Evolutionary conservation across 176 grass and related monocot species (phyloP), one percentile per base, ranked within the genome.

Genomic region (Otatea glauca): DNA sequence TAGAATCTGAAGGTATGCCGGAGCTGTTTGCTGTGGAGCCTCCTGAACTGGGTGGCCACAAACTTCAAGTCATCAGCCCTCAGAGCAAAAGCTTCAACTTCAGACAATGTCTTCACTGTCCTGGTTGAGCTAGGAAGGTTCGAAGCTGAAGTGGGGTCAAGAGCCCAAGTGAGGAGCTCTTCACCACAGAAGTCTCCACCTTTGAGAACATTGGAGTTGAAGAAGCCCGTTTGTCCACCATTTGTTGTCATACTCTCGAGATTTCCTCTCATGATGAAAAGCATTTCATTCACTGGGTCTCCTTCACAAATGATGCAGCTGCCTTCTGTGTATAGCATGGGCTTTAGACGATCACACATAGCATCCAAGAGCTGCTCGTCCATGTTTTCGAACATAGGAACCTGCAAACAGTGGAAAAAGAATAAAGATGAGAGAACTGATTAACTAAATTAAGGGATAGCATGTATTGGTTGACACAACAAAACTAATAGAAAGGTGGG

Each of bases 361-460:
- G 93, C 96, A 83, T 93, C 93, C 76, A 98, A 74, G 64, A 98
- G 91, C 77, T 94, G 89, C 15, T 94, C 93, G 60, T 98, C 96
- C 96, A 98, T 93, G 55, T 98, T 92, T 86, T 92, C 86, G n/a
- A 98, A 98, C 94, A 97, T 91, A 10, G 94, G 92, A 81, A 97
- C 94, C 94, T 97, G 71, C 48, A 77, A 70, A 69, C 4, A 73
- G 35, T 14, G 34, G 13, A 74, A 56, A 77, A 48, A 42, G 7
- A 29, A 65, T 66, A 82, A 67, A 77, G 49, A 56, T 35, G 14
- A 39, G 23, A 48, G 24, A 41, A n/a, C 2, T 55, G 74, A 51
- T 43, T 56, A 68, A 35, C 37, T 42, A 75, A 58, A 67, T 9
- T 58, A 21, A 75, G 21, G 39, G 17, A 81, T 56, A 45, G 16